phyloP scores from a whole-genome alignment of 129 eudicot species.

The Escallonia rubra region DNA sequence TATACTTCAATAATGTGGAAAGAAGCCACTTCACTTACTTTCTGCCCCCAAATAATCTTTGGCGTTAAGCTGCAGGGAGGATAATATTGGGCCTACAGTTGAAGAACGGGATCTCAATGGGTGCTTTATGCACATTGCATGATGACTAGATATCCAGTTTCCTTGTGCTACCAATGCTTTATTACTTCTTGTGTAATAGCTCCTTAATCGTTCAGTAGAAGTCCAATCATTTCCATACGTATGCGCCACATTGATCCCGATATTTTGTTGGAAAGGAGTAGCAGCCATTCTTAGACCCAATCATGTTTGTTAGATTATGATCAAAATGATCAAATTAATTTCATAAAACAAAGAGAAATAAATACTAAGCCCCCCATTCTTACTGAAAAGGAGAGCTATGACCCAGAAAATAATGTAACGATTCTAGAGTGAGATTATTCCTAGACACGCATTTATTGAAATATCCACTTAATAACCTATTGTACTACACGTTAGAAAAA shows the following conservation, averaged over 20 bases:
- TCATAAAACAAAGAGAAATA: background rate
- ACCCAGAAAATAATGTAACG: too few species aligned
- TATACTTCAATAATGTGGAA: background rate
- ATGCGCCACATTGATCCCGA: conserved; percentile 19
- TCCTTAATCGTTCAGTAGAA: conserved; percentile 12
- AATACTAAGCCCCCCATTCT: background rate
- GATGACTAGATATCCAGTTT: conserved; percentile 2
- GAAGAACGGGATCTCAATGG: conserved; percentile 12
- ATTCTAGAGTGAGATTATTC: too few species aligned
- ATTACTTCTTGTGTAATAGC: background rate
- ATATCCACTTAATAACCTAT: too few species aligned
- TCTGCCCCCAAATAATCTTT: conserved; percentile 17
- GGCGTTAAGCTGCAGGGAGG: conserved; percentile 12
- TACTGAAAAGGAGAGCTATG: too few species aligned
- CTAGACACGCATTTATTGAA: too few species aligned
- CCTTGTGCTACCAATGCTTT: conserved; percentile 9
- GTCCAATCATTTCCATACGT: conserved; percentile 5
- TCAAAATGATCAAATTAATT: background rate
- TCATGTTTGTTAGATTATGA: conserved; percentile 5
- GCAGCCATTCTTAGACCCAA: conserved; percentile 33
- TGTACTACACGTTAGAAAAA: too few species aligned
- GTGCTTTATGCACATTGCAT: background rate
- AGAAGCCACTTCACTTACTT: conserved; percentile 29
- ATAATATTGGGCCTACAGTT: conserved; percentile 16
- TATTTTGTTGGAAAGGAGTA: conserved; percentile 23